Conservation (phyloP, 2,329 filamentous ascomycete genomes). For the Xylariomycetidae sp. region DNA sequence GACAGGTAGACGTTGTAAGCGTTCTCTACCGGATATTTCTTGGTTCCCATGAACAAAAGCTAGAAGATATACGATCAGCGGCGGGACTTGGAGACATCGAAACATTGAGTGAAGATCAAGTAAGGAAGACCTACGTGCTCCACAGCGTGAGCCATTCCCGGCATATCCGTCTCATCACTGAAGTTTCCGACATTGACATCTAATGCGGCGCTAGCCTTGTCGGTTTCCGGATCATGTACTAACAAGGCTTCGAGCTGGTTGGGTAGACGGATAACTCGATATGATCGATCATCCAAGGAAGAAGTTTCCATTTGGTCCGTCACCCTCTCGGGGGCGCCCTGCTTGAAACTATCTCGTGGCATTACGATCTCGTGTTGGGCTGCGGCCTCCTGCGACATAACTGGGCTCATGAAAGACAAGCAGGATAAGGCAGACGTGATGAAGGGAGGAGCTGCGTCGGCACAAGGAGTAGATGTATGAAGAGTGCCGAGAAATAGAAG, state of each 20-base stretch:
- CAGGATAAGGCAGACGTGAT: conserved; percentile 2
- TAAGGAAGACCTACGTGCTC: conserved; percentile 62
- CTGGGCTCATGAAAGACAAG: conserved; percentile 17
- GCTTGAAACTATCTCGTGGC: conserved; percentile 23
- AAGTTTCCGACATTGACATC: conserved; percentile 97
- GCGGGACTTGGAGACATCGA: conserved; percentile 10
- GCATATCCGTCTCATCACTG: conserved; percentile 85
- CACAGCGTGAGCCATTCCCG: conserved; percentile 91
- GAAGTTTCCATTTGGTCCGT: conserved; percentile 28
- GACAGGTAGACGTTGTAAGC: conserved; percentile 93
- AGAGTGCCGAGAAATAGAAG: conserved; percentile 5
- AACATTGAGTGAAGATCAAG: not conserved
- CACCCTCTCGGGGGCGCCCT: conserved; percentile 31
- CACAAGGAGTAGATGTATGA: conserved; percentile 1
- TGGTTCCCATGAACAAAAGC: conserved; percentile 95
- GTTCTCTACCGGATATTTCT: conserved; percentile 96
- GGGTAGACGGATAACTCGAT: conserved; percentile 77
- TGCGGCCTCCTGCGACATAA: conserved; percentile 19
- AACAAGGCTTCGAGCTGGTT: conserved; percentile 89
- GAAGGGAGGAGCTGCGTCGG: not conserved
- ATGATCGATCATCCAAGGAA: conserved; percentile 70
- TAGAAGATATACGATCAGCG: conserved; percentile 30
- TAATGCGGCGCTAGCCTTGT: conserved; percentile 93
- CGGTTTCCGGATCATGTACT: conserved; percentile 90
- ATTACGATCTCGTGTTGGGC: conserved; percentile 19